Evolutionary conservation across 768 basidiomycete genomes (phyloP).

Genomic region (Filobasidium floriforme): DNA sequence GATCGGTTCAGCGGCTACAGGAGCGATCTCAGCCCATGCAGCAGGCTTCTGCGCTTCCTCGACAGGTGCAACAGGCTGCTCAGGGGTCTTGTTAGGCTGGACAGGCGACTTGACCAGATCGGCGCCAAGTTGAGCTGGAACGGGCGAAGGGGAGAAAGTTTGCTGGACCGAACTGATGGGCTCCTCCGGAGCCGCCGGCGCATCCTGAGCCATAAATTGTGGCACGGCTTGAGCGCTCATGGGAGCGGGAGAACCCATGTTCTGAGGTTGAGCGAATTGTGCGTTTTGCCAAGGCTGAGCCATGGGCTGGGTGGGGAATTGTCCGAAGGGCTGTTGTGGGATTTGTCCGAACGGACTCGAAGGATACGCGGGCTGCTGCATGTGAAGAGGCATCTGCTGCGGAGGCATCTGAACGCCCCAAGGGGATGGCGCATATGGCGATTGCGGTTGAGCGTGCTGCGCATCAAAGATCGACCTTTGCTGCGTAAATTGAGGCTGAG

Average conservation of each 20-base stretch:
- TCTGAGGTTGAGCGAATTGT: slow-evolving; percentile 15
- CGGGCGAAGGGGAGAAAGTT: slow-evolving; percentile 7
- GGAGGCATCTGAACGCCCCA: slow-evolving; percentile 30
- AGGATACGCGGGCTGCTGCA: slow-evolving; percentile 15
- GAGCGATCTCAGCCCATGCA: not conserved
- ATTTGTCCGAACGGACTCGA: slow-evolving; percentile 26
- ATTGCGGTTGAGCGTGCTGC: slow-evolving; percentile 13
- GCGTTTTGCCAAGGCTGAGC: slow-evolving; percentile 23
- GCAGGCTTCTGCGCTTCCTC: not conserved
- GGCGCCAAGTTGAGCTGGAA: slow-evolving; percentile 1
- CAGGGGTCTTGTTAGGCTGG: not conserved
- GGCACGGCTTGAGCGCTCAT: not conserved
- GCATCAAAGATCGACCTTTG: slow-evolving; percentile 18
- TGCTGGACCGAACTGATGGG: not conserved
- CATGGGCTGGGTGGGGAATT: slow-evolving; percentile 21
- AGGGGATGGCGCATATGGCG: slow-evolving; percentile 29
- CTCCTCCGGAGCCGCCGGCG: not conserved
- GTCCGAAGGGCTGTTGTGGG: slow-evolving; percentile 27
- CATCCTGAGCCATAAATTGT: not conserved
- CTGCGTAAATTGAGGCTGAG: slow-evolving; percentile 19
- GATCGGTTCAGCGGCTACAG: not conserved
- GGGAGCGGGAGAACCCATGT: slow-evolving; percentile 9
- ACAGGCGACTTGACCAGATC: not conserved
- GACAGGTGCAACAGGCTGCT: not conserved
- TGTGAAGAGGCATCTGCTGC: slow-evolving; percentile 12